These are phyloP conservation scores for Pseudoturritis turrita DNA, from an alignment of 345 rosid species.

Conservation along the genomic window DNA sequence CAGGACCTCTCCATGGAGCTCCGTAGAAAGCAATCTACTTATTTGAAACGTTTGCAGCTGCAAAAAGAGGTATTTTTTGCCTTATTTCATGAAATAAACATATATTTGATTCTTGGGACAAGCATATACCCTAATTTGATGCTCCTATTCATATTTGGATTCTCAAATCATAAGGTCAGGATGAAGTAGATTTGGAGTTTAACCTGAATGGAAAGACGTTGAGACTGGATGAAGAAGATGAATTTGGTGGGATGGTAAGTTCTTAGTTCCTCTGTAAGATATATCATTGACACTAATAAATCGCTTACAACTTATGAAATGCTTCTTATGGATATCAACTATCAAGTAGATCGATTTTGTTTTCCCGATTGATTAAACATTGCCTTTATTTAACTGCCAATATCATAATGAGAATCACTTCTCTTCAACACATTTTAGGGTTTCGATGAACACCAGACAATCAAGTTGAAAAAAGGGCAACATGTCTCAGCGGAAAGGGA, in stretches of 20 bases:
- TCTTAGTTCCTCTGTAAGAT: not conserved
- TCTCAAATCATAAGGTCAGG: conserved; percentile 42
- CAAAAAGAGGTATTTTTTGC: conserved; percentile 50
- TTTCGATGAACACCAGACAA: conserved; percentile 39
- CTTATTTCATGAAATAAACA: not conserved
- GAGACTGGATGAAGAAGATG: conserved; percentile 48
- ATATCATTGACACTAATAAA: not conserved
- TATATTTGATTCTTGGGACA: not conserved
- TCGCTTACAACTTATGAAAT: no score
- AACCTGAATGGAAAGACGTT: conserved; percentile 50
- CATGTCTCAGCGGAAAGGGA: conserved; percentile 44
- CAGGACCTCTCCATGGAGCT: conserved; percentile 73
- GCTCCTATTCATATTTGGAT: not conserved
- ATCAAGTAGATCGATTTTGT: no score
- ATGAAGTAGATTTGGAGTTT: conserved; percentile 64
- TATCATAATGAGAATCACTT: not conserved
- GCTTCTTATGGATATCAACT: no score
- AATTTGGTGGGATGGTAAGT: conserved; percentile 48
- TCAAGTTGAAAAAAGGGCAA: conserved; percentile 37
- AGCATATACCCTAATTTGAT: not conserved
- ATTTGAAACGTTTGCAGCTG: conserved; percentile 57
- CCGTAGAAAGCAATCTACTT: conserved; percentile 67
- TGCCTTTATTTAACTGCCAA: not conserved
- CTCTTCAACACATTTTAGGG: conserved; percentile 32
- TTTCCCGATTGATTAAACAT: not conserved